Base-by-base conservation (phyloP, 1,139 yeast species). In the Saccharomyces pastorianus region DNA sequence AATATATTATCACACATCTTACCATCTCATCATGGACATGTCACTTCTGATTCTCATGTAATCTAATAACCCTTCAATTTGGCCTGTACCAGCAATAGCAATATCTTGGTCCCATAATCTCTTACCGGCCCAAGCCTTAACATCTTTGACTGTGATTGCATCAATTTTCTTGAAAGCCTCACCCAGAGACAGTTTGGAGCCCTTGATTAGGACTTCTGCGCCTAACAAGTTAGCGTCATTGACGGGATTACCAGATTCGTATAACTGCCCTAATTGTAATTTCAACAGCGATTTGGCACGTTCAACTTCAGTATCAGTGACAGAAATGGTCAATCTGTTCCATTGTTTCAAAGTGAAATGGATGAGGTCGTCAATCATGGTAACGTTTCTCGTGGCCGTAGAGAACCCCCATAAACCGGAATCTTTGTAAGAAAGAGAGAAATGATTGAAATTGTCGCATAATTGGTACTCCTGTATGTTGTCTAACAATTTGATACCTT, bases 11-110 rank as follows among this genome's bases (percentile, higher is more conserved):
- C 27, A 50, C 31, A 42, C 34, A 49, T 50, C 56, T 71, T 70
- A 79, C 83, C 83, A 79, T 85, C 95, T 85, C 84, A 85, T 77
- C 88, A 84, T 81, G 68, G 93, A 81, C 90, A 87, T 86, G 69
- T 84, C 90, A 74, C 84, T 84, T 83, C 95, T 85, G 73, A 83
- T 76, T 83, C 93, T 84, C 81, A 78, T 78, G 82, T 86, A 86
- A 73, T 86, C 95, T 70, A 86, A 76, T 73, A 86, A 78, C 63
- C 77, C 88, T 78, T 86, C 95, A 75, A 84, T 85, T 76, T 83
- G 87, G 73, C 95, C 95, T 61, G 88, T 81, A 73, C 87, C 93
- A 56, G 91, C 79, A 67, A 86, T 76, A 64, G 87, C 95, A 68
- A 86, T 77, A 72, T 86, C 95, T 77, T 83, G 86, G 74, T 86